Percentiles rank a stretch among this genome's conserved stretches.
These are phyloP conservation scores for Penicillium italicum DNA, from an alignment of 2,329 filamentous ascomycete genomes.

Conservation along the genomic window DNA sequence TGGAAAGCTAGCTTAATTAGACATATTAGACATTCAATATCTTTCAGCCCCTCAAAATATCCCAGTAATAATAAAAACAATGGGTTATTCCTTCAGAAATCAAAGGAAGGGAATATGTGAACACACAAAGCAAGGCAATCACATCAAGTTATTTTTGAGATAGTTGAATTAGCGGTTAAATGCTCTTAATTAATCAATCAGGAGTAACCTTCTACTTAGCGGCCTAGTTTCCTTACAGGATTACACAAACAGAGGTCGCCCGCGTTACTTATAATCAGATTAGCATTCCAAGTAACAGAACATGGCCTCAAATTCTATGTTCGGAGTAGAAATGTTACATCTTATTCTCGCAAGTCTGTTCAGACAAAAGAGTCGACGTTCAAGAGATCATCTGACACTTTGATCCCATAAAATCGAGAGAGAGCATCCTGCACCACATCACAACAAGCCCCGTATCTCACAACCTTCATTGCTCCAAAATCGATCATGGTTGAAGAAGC, in stretches of 20 bases:
- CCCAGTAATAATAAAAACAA: too few species aligned
- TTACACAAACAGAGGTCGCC: too few species aligned
- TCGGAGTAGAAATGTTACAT: background rate
- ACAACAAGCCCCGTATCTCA: slow-evolving; percentile 32
- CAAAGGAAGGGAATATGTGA: background rate
- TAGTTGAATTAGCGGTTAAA: too few species aligned
- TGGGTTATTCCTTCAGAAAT: background rate
- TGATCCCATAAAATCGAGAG: slow-evolving; percentile 18
- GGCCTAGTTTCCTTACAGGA: too few species aligned
- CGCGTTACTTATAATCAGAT: background rate
- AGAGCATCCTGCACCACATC: slow-evolving; percentile 28
- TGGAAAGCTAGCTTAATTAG: too few species aligned
- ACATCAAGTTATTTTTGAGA: too few species aligned
- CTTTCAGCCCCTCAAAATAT: background rate
- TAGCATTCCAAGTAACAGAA: too few species aligned
- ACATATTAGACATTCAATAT: too few species aligned
- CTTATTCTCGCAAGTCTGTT: background rate
- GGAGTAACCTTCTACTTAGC: too few species aligned
- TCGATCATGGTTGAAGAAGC: slow-evolving; percentile 31
- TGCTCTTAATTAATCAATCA: too few species aligned
- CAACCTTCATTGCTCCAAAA: slow-evolving; percentile 21
- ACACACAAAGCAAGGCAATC: background rate
- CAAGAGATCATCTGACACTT: slow-evolving; percentile 22
- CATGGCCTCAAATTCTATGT: background rate
- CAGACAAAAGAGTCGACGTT: slow-evolving; percentile 9